Percentiles rank a stretch among this genome's conserved stretches.
Evolutionary conservation across 2,329 filamentous ascomycete species (phyloP).

Genomic region (Epicoccum sorghinum): DNA sequence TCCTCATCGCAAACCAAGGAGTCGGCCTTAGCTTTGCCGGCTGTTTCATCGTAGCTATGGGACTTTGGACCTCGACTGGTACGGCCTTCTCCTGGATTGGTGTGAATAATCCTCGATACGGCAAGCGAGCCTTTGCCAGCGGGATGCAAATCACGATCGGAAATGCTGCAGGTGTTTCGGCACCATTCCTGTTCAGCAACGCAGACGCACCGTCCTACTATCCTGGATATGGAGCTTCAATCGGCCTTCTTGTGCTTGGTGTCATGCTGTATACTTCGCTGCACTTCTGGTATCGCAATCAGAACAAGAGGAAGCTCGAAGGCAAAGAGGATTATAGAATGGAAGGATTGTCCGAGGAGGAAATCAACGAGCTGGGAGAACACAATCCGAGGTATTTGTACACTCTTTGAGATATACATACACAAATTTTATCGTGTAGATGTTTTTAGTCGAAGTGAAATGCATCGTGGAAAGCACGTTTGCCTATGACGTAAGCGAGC

Average conservation of each 20-base stretch:
- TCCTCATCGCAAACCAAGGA: constrained; percentile 38
- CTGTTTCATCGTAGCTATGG: constrained; percentile 39
- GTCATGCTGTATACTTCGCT: constrained; percentile 25
- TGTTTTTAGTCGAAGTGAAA: no score
- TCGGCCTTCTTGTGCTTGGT: constrained; percentile 26
- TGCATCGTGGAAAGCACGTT: no score
- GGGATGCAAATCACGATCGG: constrained; percentile 45
- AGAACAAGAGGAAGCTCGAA: constrained; percentile 30
- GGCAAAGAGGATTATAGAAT: constrained; percentile 33
- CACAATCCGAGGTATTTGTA: constrained; percentile 34
- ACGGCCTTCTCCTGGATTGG: constrained; percentile 36
- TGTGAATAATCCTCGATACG: constrained; percentile 39
- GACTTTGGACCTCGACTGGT: constrained; percentile 33
- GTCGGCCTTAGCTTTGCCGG: constrained; percentile 31
- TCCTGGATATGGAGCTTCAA: constrained; percentile 33
- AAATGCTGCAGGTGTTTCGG: constrained; percentile 43
- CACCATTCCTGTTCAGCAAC: constrained; percentile 32
- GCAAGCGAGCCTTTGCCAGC: constrained; percentile 37
- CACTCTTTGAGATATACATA: constrained; percentile 18
- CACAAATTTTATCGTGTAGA: no score
- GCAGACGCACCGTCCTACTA: constrained; percentile 22
- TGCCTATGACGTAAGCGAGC: constrained; percentile 13
- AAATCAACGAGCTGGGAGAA: constrained; percentile 34
- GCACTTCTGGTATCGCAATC: constrained; percentile 28
- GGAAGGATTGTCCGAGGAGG: constrained; percentile 32